Conservation (phyloP, 371 early-diverging fungal genomes). For the Lichtheimia hyalospora region DNA sequence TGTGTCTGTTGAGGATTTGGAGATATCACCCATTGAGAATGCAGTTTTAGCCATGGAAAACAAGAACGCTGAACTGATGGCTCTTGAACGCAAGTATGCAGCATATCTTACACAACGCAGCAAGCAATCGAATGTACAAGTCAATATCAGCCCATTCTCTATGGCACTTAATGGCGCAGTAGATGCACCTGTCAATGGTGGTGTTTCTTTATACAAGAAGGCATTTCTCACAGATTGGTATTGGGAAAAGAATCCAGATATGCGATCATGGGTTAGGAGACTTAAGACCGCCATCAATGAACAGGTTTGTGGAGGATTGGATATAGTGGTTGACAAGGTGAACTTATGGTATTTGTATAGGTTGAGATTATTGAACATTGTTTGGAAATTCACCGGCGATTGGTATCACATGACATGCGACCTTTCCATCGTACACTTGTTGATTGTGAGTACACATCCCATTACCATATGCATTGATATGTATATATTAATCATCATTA, state of each 20-base stretch:
- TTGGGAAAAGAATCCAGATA: constrained; percentile 43
- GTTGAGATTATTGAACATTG: constrained; percentile 65
- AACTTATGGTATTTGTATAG: constrained; percentile 21
- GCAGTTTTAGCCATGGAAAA: constrained; percentile 71
- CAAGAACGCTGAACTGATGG: constrained; percentile 66
- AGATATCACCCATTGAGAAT: constrained; percentile 79
- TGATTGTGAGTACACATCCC: constrained; percentile 48
- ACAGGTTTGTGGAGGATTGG: constrained; percentile 46
- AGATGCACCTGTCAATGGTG: constrained; percentile 88
- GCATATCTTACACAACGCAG: constrained; percentile 16
- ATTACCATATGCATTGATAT: not conserved
- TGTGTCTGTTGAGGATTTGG: constrained; percentile 39
- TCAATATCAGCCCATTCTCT: constrained; percentile 74
- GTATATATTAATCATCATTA: not conserved
- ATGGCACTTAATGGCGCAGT: constrained; percentile 85
- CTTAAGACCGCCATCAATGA: constrained; percentile 64
- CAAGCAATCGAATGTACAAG: constrained; percentile 12
- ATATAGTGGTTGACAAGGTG: not conserved
- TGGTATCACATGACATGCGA: constrained; percentile 69
- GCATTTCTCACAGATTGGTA: constrained; percentile 65
- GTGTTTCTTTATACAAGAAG: constrained; percentile 72
- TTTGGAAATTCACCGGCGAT: constrained; percentile 60
- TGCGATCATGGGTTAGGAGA: constrained; percentile 46
- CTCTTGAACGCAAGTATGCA: constrained; percentile 57
- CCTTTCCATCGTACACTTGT: constrained; percentile 75